A percentile compares a stretch with the other conserved stretches of the same genome.
Evolutionary conservation across 75 land plant genomes (phyloP).

Genomic region (Pinus albicaulis): DNA sequence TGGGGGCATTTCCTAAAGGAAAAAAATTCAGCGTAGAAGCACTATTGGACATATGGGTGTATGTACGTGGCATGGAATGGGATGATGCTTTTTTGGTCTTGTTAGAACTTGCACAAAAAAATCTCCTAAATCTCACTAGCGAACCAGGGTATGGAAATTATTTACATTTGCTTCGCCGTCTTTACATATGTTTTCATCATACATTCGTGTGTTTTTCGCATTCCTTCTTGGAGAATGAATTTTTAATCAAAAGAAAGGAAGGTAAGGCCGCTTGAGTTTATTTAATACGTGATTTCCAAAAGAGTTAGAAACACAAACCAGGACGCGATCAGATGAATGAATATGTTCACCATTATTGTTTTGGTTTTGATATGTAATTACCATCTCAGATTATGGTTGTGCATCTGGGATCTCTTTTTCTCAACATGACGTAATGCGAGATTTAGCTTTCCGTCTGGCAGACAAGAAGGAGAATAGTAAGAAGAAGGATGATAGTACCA

Average conservation of each 20-base stretch:
- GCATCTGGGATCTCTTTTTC: conserved; percentile 34
- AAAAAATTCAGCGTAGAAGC: neutral
- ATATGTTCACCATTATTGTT: no score
- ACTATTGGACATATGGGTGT: neutral
- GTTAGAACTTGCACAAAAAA: neutral
- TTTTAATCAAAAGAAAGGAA: no score
- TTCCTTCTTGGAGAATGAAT: no score
- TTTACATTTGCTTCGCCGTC: no score
- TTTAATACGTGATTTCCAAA: no score
- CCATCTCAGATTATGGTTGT: no score
- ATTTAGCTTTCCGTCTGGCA: conserved; percentile 41
- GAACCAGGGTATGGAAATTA: neutral
- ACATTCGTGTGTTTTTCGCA: no score
- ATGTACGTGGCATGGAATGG: neutral
- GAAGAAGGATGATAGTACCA: conserved; percentile 15
- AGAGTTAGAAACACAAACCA: no score
- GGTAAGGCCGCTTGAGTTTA: no score
- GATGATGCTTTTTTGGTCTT: neutral
- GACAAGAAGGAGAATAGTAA: neutral
- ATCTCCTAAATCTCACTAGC: neutral
- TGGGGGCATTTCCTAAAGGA: neutral
- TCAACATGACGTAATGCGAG: conserved; percentile 57
- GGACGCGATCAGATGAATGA: no score
- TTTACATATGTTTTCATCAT: neutral
- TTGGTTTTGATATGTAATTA: no score